Evolutionary conservation across 495 filamentous ascomycete species (phyloP).

Genomic region (Neurospora cerealis): DNA sequence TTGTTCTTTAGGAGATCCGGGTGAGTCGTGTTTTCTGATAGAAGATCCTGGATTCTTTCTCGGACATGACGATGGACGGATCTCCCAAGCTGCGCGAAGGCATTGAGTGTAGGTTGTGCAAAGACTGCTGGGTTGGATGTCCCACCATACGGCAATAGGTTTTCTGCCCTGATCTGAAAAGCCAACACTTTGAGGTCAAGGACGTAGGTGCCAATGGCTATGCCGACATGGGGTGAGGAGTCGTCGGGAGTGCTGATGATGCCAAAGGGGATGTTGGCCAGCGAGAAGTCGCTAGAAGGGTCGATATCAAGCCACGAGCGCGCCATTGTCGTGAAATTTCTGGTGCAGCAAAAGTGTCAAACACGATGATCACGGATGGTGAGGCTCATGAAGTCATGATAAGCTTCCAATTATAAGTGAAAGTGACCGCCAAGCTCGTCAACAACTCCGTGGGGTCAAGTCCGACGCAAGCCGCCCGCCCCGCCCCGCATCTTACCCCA

Average conservation of each 20-base stretch:
- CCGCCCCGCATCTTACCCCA: neutral
- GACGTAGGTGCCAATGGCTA: constrained; percentile 68
- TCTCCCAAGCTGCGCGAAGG: constrained; percentile 69
- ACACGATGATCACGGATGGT: no score
- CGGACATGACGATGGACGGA: constrained; percentile 63
- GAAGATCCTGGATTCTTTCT: constrained; percentile 60
- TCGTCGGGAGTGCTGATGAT: constrained; percentile 57
- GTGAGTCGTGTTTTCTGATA: constrained; percentile 41
- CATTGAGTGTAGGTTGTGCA: constrained; percentile 62
- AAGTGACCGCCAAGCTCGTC: neutral
- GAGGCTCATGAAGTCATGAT: neutral
- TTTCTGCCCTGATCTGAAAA: constrained; percentile 46
- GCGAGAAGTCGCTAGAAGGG: constrained; percentile 52
- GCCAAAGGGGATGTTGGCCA: constrained; percentile 88
- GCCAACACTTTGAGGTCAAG: constrained; percentile 64
- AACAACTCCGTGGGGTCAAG: neutral
- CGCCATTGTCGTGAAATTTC: constrained; percentile 7
- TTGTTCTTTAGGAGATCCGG: constrained; percentile 27
- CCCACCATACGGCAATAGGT: constrained; percentile 43
- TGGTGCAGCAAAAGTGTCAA: neutral
- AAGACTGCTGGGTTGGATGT: constrained; percentile 52
- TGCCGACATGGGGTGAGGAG: constrained; percentile 52
- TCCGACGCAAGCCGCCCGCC: neutral
- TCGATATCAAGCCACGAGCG: constrained; percentile 28
- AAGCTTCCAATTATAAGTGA: neutral